These are phyloP conservation scores for Kokia cookei DNA, from an alignment of 441 rosid species.

Conservation along the genomic window DNA sequence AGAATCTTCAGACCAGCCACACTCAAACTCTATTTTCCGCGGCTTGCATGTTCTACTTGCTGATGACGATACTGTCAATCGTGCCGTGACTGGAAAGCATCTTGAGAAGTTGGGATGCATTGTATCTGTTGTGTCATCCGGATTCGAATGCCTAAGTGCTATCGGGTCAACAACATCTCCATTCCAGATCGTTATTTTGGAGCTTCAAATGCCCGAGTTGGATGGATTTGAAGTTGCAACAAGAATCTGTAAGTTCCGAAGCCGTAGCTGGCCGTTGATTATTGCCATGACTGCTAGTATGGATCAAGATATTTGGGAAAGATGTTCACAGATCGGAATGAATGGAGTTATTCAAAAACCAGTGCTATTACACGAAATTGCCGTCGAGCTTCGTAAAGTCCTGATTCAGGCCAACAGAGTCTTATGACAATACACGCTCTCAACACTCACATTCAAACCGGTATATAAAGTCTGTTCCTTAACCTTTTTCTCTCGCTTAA, in stretches of 20 bases:
- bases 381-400: conserved; percentile 66
- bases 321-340: conserved; percentile 64
- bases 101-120: conserved; percentile 81
- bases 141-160: conserved; percentile 67
- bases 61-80: conserved; percentile 64
- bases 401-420: conserved; percentile 50
- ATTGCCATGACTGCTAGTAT: conserved; percentile 56
- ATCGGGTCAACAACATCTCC: conserved; percentile 39
- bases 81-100: conserved; percentile 69
- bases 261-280: conserved; percentile 68
- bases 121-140: conserved; percentile 64
- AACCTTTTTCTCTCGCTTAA: background rate
- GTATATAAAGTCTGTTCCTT: conserved; percentile 26
- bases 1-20: conserved; percentile 49
- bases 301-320: conserved; percentile 58
- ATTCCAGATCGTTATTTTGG: conserved; percentile 65
- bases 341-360: conserved; percentile 86
- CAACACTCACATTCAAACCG: conserved; percentile 26
- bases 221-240: conserved; percentile 83
- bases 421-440: conserved; percentile 16
- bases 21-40: conserved; percentile 50
- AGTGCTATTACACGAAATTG: conserved; percentile 51
- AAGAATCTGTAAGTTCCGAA: conserved; percentile 57
- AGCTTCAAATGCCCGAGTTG: conserved; percentile 75
- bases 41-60: conserved; percentile 76